These are phyloP conservation scores for Eutrema heterophyllum DNA, from an alignment of 345 rosid genomes.

Conservation along the genomic window DNA sequence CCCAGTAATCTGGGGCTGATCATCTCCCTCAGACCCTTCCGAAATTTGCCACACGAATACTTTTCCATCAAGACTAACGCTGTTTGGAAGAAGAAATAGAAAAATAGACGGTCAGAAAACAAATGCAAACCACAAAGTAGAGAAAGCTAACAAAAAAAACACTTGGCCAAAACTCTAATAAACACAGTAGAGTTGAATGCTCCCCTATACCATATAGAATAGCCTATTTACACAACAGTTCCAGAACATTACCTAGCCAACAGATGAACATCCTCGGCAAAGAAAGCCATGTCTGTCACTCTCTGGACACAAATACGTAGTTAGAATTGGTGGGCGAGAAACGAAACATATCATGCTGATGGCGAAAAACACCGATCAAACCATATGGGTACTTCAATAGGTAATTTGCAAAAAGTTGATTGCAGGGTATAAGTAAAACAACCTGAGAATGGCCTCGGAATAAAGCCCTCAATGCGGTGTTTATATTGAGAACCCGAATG, in stretches of 20 bases:
- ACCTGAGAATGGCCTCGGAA: constrained; percentile 88
- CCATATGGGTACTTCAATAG: neutral
- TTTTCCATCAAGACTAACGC: constrained; percentile 75
- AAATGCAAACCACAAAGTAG: neutral
- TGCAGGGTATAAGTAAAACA: neutral
- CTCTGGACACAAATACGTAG: constrained; percentile 41
- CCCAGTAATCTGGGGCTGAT: constrained; percentile 64
- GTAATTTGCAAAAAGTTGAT: neutral
- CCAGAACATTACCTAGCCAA: constrained; percentile 64
- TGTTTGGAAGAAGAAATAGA: constrained; percentile 28
- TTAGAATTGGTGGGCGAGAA: neutral
- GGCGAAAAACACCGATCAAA: neutral
- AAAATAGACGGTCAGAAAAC: neutral
- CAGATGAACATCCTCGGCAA: constrained; percentile 87
- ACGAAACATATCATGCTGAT: neutral
- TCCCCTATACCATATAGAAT: too few species aligned
- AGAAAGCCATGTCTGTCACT: constrained; percentile 91
- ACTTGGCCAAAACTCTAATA: too few species aligned
- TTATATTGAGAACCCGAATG: constrained; percentile 75
- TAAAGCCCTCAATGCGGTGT: constrained; percentile 76
- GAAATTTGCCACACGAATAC: constrained; percentile 68
- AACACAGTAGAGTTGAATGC: too few species aligned
- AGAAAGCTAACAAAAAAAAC: neutral
- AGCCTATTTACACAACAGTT: too few species aligned
- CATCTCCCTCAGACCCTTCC: constrained; percentile 80